Evolutionary conservation across 768 basidiomycete species (phyloP), one percentile per base, ranked within the genome.

Genomic region (Clavaria fumosa): DNA sequence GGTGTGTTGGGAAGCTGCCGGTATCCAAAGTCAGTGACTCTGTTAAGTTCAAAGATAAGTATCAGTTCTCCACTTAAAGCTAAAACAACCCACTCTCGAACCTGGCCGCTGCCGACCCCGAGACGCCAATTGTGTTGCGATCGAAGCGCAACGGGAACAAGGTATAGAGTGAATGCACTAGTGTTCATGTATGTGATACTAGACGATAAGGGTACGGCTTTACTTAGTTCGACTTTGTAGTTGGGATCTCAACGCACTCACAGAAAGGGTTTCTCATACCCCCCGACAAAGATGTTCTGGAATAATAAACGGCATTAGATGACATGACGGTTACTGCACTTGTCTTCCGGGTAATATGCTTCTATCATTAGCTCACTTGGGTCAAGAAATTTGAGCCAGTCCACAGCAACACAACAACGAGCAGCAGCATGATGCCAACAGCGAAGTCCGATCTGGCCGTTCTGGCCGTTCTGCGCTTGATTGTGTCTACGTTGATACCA

Each of bases 131-230:
- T 37, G 18, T 24, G 26, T 34, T 41, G 45, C 33, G 36, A 50
- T 22, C n/a, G n/a, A n/a, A n/a, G n/a, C n/a, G n/a, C n/a, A n/a
- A 61, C 70, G 0, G 84, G 84, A 2, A 88, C 36, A 21, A 91
- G 75, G 58, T 91, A 91, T 10, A 88, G 48, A 3, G 72, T 60
- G 52, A 97, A 97, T n/a, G 86, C 66, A 43, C 82, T 78, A 1
- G 91, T 96, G 57, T 78, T 89, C 52, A 93, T 62, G 51, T 95
- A 97, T 7, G 93, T 91, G 35, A 86, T 70, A 40, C 83, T 84
- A 40, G 28, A 17, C 27, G 35, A 27, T 27, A 30, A 33, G 10
- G n/a, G 21, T 17, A 42, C 28, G 32, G n/a, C n/a, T n/a, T n/a
- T n/a, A n/a, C n/a, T n/a, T n/a, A n/a, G n/a, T n/a, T n/a, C n/a